A percentile compares a stretch with the other conserved stretches of the same genome.
These are phyloP conservation scores for Barbatosphaeria neglecta DNA, from an alignment of 495 filamentous ascomycete genomes.

Conservation along the genomic window DNA sequence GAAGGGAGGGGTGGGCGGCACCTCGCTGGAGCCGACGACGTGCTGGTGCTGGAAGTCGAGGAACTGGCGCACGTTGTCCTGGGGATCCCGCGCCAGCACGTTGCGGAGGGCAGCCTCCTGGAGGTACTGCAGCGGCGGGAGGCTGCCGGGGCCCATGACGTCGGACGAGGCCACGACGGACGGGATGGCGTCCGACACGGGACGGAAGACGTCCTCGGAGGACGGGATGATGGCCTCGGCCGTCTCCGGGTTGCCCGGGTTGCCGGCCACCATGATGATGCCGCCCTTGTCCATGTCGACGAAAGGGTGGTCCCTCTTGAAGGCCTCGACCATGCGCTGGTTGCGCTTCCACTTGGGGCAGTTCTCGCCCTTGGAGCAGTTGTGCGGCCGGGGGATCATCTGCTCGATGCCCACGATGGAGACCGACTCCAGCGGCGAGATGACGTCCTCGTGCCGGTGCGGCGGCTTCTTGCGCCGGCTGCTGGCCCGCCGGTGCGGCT, in stretches of 20 bases:
- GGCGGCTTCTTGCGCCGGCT: slow-evolving; percentile 31
- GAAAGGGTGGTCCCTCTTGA: slow-evolving; percentile 60
- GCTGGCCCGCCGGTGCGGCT: slow-evolving; percentile 26
- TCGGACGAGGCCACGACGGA: slow-evolving; percentile 89
- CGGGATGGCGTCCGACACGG: slow-evolving; percentile 52
- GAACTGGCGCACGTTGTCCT: slow-evolving; percentile 85
- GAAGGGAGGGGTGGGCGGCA: slow-evolving; percentile 43
- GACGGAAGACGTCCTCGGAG: slow-evolving; percentile 35
- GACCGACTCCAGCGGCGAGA: slow-evolving; percentile 67
- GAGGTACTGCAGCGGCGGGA: slow-evolving; percentile 51
- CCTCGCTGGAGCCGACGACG: slow-evolving; percentile 35
- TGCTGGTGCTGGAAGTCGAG: slow-evolving; percentile 62
- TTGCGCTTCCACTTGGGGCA: slow-evolving; percentile 72
- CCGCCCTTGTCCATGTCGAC: slow-evolving; percentile 41
- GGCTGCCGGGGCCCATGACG: slow-evolving; percentile 55
- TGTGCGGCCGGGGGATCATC: slow-evolving; percentile 69
- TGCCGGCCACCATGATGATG: slow-evolving; percentile 53
- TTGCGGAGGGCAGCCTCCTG: slow-evolving; percentile 58
- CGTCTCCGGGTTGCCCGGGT: slow-evolving; percentile 58
- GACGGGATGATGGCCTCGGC: slow-evolving; percentile 37
- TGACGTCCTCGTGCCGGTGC: slow-evolving; percentile 43
- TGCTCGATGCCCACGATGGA: slow-evolving; percentile 92
- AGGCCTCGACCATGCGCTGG: slow-evolving; percentile 52
- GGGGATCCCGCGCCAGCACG: slow-evolving; percentile 62
- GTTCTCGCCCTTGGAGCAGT: slow-evolving; percentile 80